Conservation (phyloP, 257 asterid species). For the Solanum paucissectum region DNA sequence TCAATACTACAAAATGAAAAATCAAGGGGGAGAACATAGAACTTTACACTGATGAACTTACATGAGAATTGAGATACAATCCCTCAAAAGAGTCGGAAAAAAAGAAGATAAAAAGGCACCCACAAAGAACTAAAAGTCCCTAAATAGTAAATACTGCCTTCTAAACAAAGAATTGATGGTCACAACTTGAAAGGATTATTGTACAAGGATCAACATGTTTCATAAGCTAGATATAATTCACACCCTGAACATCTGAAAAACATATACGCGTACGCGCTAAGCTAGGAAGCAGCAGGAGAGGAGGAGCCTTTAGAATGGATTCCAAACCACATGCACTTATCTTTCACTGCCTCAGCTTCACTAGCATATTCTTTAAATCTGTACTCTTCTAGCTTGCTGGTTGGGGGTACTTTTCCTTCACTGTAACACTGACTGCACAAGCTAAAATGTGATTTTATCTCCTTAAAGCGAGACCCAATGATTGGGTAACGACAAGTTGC, state of each 20-base stretch:
- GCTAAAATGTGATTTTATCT: conserved; percentile 62
- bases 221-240: conserved; percentile 26
- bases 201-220: conserved; percentile 26
- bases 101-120: neutral
- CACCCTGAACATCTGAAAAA: conserved; percentile 18
- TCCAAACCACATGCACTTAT: conserved; percentile 83
- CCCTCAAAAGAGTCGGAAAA: neutral
- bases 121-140: conserved; percentile 7
- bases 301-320: conserved; percentile 55
- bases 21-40: neutral
- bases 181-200: conserved; percentile 25
- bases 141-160: conserved; percentile 4
- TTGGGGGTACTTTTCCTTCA: conserved; percentile 79
- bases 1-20: neutral
- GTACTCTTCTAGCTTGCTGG: conserved; percentile 74
- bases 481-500: conserved; percentile 79
- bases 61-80: neutral
- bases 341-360: conserved; percentile 84
- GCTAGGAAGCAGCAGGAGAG: conserved; percentile 41
- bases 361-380: conserved; percentile 73
- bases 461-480: conserved; percentile 90
- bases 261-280: conserved; percentile 11
- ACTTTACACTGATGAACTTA: conserved; percentile 5
- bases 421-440: conserved; percentile 81
- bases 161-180: conserved; percentile 28